Evolutionary conservation across 805 yeast genomes (phyloP), one percentile per base, ranked within the genome.

Genomic region (Candida pseudofarinosa): DNA sequence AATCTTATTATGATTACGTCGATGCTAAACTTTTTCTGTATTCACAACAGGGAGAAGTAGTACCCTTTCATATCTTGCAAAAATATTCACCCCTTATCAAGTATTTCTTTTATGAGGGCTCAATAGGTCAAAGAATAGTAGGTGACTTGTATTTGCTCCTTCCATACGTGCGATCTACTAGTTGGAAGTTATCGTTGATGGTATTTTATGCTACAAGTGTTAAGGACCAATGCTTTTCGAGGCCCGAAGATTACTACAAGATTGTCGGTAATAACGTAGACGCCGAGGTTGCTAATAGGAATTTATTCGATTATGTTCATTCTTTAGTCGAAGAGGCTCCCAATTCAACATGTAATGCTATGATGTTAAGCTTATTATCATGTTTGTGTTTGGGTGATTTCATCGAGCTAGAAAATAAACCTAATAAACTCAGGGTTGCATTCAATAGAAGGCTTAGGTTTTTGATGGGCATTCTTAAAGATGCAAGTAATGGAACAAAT

Each of bases 361-460:
- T 55, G 43, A 54, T 59, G 5, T 60, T 55, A 37, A 58, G 65
- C 10, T 67, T 72, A 72, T 48, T 62, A 19, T 54, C 63, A 3
- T 40, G 63, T 23, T 41, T 66, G 16, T 66, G 69, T 37, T 54
- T 67, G 3, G 56, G 63, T 15, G 74, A 69, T 41, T 67, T 65
- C 43, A 48, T 45, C 12, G 71, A 67, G 41, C 48, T 59, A n/a
- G 58, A 55, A 18, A 56, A 42, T 35, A 56, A 55, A 34, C 64
- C 68, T 17, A 58, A 59, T 42, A 65, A 60, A 41, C 49, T 63
- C 18, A 64, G 58, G 40, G 47, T 59, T 23, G 58, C 62, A 3
- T 65, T 67, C 53, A 69, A 69, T 45, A 69, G 62, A 47, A 51
- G 74, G 34, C 49, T 65, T 17, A 63, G 59, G 33, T 70, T 59